A percentile compares a stretch with the other conserved stretches of the same genome.
Evolutionary conservation across 306 rosid species (phyloP).

Genomic region (Castanopsis chinensis): DNA sequence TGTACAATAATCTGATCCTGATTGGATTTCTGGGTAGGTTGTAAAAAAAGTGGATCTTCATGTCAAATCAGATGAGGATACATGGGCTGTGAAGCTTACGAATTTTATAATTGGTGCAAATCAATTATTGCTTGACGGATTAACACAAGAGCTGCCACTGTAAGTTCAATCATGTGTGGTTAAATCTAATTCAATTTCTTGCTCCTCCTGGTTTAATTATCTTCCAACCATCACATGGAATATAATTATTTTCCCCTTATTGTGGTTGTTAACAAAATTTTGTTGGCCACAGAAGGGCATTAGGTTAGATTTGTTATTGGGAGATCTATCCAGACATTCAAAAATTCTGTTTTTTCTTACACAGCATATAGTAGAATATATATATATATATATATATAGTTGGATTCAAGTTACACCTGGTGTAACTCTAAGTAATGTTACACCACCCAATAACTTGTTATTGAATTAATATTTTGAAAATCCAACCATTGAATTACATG

Average conservation of each 20-base stretch:
- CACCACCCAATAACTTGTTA: no score
- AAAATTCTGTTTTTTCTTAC: no score
- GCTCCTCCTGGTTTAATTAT: conserved; percentile 4
- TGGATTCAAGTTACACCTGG: no score
- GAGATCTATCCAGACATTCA: no score
- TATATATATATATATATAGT: no score
- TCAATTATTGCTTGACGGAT: conserved; percentile 66
- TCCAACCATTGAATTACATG: no score
- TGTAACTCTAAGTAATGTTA: no score
- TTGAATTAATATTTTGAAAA: no score
- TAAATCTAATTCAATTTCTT: not conserved
- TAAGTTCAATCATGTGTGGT: conserved; percentile 31
- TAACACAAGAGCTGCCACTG: conserved; percentile 90
- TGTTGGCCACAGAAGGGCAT: no score
- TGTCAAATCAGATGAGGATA: conserved; percentile 51
- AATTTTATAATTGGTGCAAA: conserved; percentile 61
- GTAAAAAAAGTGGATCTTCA: conserved; percentile 50
- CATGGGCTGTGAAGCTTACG: conserved; percentile 69
- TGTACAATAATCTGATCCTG: not conserved
- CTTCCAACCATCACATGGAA: conserved; percentile 5
- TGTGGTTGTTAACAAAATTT: no score
- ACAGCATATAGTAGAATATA: no score
- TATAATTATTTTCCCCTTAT: not conserved
- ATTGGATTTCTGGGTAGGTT: conserved; percentile 47
- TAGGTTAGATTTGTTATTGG: no score